Base-by-base conservation (phyloP, 1,284 basidiomycete species). In the Cutaneotrichosporon arboriforme region DNA sequence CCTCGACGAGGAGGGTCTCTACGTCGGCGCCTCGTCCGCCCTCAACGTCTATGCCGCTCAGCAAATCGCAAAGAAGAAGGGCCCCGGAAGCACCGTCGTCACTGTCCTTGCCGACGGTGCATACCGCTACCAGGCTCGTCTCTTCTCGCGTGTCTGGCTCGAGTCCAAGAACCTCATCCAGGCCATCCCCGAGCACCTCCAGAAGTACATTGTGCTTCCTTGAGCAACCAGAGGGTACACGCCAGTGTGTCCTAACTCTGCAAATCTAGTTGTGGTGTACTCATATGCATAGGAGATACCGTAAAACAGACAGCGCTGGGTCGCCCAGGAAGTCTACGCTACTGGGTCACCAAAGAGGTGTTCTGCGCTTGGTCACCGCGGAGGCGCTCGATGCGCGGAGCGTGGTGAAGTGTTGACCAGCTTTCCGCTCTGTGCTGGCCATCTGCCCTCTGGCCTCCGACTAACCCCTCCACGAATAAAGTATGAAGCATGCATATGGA, bases 81-180 rank as follows among this genome's bases (percentile, higher is more conserved):
- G 91, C 21, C 76, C 68, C 76, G 69, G 91, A 33, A 88, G 85
- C 41, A 90, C 81, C 10, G 80, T 98, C 38, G 92, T 86, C 5
- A 98, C 96, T 3, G 83, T 97, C 52, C 39, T 45, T 31, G 35
- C 43, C 12, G 41, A 51, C 49, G 49, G 54, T 18, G 46, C 43
- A 4, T 38, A 47, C 59, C 77, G 77, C 54, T 98, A 98, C 72
- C 96, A 98, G 78, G 91, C 88, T 54, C 81, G 96, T 12, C 78
- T 98, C 41, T 97, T 97, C 78, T 96, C 90, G n/a, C 87, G 88
- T 72, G 83, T 84, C 64, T 99, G 96, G 96, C 78, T 99, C 52
- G 79, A 87, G 71, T 79, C 81, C 46, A 98, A 98, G 73, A 84
- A 81, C 1, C 79, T 99, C 46, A 80, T 83, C 53, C 78, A 81